Evolutionary conservation across 768 basidiomycete species (phyloP), one percentile per base, ranked within the genome.

Genomic region (Kwoniella dejecticola): DNA sequence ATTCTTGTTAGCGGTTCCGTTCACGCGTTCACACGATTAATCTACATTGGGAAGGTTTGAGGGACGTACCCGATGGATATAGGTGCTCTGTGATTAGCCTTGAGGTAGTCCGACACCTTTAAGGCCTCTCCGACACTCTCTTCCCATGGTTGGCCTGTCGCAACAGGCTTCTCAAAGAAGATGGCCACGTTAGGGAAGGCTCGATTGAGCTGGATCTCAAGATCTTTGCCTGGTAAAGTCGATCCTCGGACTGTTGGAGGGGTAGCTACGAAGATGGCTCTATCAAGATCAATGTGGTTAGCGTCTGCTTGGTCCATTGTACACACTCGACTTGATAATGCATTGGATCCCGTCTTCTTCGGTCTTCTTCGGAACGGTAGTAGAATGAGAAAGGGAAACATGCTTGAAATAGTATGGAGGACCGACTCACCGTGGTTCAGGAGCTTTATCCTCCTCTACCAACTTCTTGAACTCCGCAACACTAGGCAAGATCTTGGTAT

Each of bases 81-180:
- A 68, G 91, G 38, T 4, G 64, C 82, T 19, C 87, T 86, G 55
- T 84, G 83, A 57, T 84, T 82, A 38, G 89, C 85, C 50, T 82
- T 76, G 70, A 95, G 89, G 63, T 80, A 80, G 72, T 87, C 86
- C 0, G 88, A 86, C 60, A 95, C 85, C 52, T 83, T 78, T 79
- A 87, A 89, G 8, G 84, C 83, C 63, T 91, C 85, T 26, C 82
- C 80, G 33, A 82, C 81, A 27, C 61, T 64, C 52, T 67, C 46
- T 44, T 74, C 69, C 47, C 52, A 68, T 27, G 69, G 69, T 21
- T 86, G 84, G 21, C 90, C 91, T 38, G 92, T 91, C 15, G 91
- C 86, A 60, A 94, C 83, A 7, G 93, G 92, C 80, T 95, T 96
- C 80, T 96, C 93, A 56, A 94, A 82, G 79, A 97, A 94, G 80